Conservation (phyloP, 148 eudicot species). For the Rheum nobile region DNA sequence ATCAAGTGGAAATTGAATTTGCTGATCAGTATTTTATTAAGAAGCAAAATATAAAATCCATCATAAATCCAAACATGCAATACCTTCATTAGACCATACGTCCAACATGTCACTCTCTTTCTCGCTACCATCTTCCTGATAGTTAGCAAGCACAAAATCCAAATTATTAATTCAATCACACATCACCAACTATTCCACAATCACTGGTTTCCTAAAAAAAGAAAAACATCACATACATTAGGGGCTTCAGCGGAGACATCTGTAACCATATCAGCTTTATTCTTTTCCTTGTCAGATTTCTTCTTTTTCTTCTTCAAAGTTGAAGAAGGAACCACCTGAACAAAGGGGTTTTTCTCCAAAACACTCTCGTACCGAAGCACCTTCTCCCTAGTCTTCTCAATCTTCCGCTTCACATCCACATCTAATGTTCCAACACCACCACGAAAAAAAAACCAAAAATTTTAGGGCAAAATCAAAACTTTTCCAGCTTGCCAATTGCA, state of each 20-base stretch:
- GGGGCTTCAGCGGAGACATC: conserved; percentile 18
- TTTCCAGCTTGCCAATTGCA: not conserved
- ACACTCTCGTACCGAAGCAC: conserved; percentile 62
- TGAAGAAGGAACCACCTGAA: conserved; percentile 57
- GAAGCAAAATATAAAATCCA: not conserved
- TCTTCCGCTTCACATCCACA: conserved; percentile 72
- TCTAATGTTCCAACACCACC: conserved; percentile 22
- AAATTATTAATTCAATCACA: not conserved
- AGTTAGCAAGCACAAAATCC: conserved; percentile 1
- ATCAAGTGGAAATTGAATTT: conserved; percentile 5
- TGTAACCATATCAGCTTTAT: not conserved
- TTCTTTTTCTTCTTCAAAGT: conserved; percentile 39
- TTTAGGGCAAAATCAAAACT: not conserved
- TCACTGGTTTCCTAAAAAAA: not conserved
- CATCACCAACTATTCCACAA: not conserved
- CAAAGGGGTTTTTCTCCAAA: conserved; percentile 61
- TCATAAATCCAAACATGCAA: not conserved
- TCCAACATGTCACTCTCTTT: conserved; percentile 40
- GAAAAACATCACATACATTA: conserved; percentile 18
- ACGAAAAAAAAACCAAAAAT: not conserved
- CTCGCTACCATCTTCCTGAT: conserved; percentile 35
- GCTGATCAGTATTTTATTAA: not conserved
- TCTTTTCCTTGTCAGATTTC: conserved; percentile 1
- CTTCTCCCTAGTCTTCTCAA: conserved; percentile 75
- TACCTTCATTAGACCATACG: conserved; percentile 57